These are phyloP conservation scores for Mortierella alpina DNA, from an alignment of 192 early-diverging fungal genomes.

Conservation along the genomic window DNA sequence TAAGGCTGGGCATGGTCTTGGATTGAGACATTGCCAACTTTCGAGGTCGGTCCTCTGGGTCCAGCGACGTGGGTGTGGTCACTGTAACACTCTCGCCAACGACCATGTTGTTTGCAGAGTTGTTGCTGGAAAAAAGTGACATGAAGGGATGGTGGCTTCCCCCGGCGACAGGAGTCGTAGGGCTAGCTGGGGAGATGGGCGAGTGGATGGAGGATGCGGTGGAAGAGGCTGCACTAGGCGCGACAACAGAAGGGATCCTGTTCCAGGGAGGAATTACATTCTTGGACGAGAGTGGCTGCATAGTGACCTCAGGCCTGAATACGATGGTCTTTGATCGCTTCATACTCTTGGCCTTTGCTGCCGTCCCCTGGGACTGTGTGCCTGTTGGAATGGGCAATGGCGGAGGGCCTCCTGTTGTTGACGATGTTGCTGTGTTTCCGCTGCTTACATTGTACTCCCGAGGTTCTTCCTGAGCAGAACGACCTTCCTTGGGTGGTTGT, in stretches of 20 bases:
- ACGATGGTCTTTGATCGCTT: conserved; percentile 44
- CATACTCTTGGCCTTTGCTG: conserved; percentile 32
- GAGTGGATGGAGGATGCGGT: not conserved
- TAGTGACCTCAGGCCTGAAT: conserved; percentile 39
- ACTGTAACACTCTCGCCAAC: not conserved
- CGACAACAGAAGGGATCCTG: conserved; percentile 23
- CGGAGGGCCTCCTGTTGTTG: too few relatives aligned
- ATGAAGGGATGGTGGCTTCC: not conserved
- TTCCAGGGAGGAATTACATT: conserved; percentile 52
- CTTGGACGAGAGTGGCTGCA: conserved; percentile 49
- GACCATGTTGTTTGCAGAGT: not conserved
- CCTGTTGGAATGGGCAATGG: too few relatives aligned
- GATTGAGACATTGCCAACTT: conserved; percentile 42
- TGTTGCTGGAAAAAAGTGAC: not conserved
- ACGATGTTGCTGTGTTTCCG: too few relatives aligned
- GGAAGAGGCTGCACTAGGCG: not conserved
- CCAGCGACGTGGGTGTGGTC: not conserved
- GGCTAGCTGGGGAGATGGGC: conserved; percentile 22
- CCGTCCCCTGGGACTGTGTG: too few relatives aligned
- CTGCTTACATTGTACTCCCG: not conserved
- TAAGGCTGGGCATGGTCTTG: conserved; percentile 31
- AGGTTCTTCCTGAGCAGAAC: not conserved
- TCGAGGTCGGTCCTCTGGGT: conserved; percentile 18
- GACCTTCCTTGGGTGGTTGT: not conserved
- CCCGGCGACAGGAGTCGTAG: conserved; percentile 11